Percentiles rank a stretch among this genome's conserved stretches.
These are phyloP conservation scores for Parsonsia alboflavescens DNA, from an alignment of 257 asterid genomes.

Conservation along the genomic window DNA sequence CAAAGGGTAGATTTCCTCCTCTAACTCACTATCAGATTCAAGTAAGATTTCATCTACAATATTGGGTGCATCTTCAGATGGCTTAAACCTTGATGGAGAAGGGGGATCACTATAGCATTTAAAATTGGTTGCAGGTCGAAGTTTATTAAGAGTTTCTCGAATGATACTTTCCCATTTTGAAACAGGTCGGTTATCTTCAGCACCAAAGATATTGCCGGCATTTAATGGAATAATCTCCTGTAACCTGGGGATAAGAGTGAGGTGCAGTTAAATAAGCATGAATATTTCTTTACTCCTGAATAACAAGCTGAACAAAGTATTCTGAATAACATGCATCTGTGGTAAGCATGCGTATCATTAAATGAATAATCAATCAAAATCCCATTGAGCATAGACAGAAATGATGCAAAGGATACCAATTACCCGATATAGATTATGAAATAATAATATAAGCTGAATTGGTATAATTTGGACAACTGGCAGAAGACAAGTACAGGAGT, in stretches of 20 bases:
- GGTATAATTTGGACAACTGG: neutral
- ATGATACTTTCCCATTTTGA: slow-evolving; percentile 82
- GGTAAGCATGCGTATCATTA: neutral
- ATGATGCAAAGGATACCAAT: neutral
- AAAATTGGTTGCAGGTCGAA: slow-evolving; percentile 50
- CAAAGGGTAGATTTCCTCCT: slow-evolving; percentile 68
- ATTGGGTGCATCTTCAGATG: slow-evolving; percentile 52
- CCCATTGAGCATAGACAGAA: neutral
- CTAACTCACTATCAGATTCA: slow-evolving; percentile 76
- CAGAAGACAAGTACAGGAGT: slow-evolving; percentile 2
- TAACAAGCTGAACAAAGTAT: neutral
- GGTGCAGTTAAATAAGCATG: slow-evolving; percentile 1
- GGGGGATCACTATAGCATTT: slow-evolving; percentile 85
- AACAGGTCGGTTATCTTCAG: slow-evolving; percentile 86
- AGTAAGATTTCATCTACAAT: slow-evolving; percentile 57
- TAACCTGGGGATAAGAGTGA: slow-evolving; percentile 41
- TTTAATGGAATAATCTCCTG: slow-evolving; percentile 96
- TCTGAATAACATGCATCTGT: neutral
- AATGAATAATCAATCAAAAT: neutral
- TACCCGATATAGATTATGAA: neutral
- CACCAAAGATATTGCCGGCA: slow-evolving; percentile 90
- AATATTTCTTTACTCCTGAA: neutral
- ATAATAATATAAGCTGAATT: neutral
- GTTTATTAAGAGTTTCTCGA: slow-evolving; percentile 70
- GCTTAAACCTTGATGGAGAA: slow-evolving; percentile 83